Evolutionary conservation across 106 monocot genomes (phyloP), one percentile per base, ranked within the genome.

Genomic region (Acorus gramineus): DNA sequence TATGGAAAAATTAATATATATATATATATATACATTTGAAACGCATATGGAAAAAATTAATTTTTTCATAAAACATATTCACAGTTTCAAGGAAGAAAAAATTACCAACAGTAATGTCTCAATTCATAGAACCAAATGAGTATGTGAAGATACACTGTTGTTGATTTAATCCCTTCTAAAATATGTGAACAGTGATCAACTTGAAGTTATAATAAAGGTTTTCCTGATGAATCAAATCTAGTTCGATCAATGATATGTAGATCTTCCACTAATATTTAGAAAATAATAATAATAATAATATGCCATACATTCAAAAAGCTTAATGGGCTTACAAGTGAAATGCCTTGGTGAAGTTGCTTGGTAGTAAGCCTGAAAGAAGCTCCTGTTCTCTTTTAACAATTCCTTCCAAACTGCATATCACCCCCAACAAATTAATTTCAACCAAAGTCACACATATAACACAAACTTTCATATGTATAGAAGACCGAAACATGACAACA

Each of bases 381-480:
- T 50, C 64, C 61, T 73, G 7, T 83, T 83, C 76, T 83, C 83
- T 63, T 76, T 79, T 60, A 75, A 47, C 3, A 83, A 69, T 47
- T 69, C 79, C 59, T 67, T 76, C 79, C 79, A 83, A 2, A 83
- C 79, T 83, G 76, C 72, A 72, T 9, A 10, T 1, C 14, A 66
- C 44, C 44, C 6, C 57, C 8, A 45, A 54, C 11, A 63, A 13
- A 6, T 5, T 47, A 11, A 44, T 11, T 10, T 7, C 28, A 28
- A 28, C 28, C 28, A 28, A 28, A 28, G 28, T 9, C 14, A 55
- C 1, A 52, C 49, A 68, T 28, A 28, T 28, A 28, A 48, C 49
- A 64, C 64, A 7, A n/a, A n/a, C 7, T 7, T 3, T 50, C 51
- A 28, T 2, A 50, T 11, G 10, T 2, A 63, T 11, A 42, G 12